A percentile compares a stretch with the other conserved stretches of the same genome.
These are phyloP conservation scores for Passalora sequoiae DNA, from an alignment of 2,329 filamentous ascomycete genomes.

Conservation along the genomic window DNA sequence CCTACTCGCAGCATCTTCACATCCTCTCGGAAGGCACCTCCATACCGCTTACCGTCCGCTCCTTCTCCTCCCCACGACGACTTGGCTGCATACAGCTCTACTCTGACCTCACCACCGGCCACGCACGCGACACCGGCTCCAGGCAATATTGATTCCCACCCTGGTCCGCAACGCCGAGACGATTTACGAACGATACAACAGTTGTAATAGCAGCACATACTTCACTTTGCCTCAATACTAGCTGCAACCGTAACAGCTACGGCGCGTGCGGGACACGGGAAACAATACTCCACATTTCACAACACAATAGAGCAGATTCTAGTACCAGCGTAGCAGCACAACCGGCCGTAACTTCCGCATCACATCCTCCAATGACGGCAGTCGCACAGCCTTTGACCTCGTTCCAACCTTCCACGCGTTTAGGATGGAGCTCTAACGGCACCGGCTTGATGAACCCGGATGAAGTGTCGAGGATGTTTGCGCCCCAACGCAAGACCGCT, in stretches of 20 bases:
- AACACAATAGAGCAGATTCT: too few species aligned
- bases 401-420: conserved; percentile 50
- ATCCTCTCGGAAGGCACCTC: too few species aligned
- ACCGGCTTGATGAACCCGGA: conserved; percentile 73
- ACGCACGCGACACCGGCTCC: conserved; percentile 8
- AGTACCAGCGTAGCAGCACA: too few species aligned
- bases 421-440: conserved; percentile 57
- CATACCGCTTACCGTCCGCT: neutral
- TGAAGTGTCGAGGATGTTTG: conserved; percentile 73
- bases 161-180: neutral
- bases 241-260: neutral
- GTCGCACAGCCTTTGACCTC: conserved; percentile 58
- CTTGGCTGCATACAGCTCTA: conserved; percentile 3
- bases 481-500: conserved; percentile 72
- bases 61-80: conserved; percentile 1
- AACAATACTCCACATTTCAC: conserved; percentile 2
- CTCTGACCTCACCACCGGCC: too few species aligned
- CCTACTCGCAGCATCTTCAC: too few species aligned
- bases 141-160: neutral
- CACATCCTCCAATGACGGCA: conserved; percentile 52
- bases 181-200: conserved; percentile 4
- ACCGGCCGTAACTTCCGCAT: conserved; percentile 3
- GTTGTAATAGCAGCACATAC: conserved; percentile 7
- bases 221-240: neutral
- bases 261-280: conserved; percentile 8